Evolutionary conservation across 306 rosid genomes (phyloP), one percentile per base, ranked within the genome.

Genomic region (Rosa chinensis): DNA sequence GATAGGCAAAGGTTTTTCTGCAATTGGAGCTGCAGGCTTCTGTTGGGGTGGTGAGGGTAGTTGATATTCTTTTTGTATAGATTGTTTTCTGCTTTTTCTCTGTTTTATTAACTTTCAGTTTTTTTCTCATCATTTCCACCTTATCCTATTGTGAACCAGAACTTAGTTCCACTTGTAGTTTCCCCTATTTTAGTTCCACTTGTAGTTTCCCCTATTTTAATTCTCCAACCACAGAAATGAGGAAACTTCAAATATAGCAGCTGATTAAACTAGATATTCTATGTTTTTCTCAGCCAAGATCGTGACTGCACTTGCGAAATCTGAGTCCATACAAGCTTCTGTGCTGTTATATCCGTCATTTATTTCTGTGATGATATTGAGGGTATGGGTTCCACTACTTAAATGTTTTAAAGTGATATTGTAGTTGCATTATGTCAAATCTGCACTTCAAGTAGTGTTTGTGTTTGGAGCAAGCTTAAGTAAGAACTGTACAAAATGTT

Each of bases 1-100:
- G 47, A 90, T 85, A 77, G 40, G 78, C 20, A 88, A 82, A 76
- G 92, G 90, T 72, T 67, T 85, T 59, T 82, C 90, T 20, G 82
- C 87, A 10, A 63, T 91, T 1, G 97, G 94, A 47, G 93, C 89
- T 20, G 94, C 74, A 17, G 93, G 92, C 73, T 84, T 89, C 79
- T 45, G 32, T 28, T 28, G 32, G 32, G 32, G 32, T 28, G 32
- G 32, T 28, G 32, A 28, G 32, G 32, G 49, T 53, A 48, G 52
- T 28, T 67, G 17, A 61, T 62, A 5, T 59, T 16, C 17, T 43
- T 13, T 63, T 2, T 58, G 43, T 43, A 6, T 16, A 14, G 35
- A 64, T 10, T 20, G 18, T 40, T 14, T 0, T 18, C 12, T 12
- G 8, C 1, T 1, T 44, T 40, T 18, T 47, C 16, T 71, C 6